phyloP scores from a whole-genome alignment of 495 filamentous ascomycete species.

The Podospora conica region DNA sequence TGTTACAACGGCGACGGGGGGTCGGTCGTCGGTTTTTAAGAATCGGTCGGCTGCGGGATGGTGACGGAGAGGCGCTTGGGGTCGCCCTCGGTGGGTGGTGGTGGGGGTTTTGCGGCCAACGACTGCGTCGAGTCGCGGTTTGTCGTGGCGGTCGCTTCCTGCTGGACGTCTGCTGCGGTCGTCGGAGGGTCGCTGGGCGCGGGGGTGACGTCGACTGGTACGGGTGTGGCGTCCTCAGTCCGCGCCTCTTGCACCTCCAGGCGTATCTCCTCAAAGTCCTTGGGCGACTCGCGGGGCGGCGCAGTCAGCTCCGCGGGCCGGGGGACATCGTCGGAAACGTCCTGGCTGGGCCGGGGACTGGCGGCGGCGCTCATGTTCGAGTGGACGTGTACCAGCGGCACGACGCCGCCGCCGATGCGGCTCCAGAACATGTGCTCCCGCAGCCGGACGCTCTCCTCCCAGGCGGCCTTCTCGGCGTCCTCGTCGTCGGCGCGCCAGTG shows the following conservation, averaged over 20 bases:
- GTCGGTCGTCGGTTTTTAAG: background rate
- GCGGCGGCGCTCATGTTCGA: slow-evolving; percentile 17
- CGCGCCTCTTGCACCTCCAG: background rate
- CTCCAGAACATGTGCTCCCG: slow-evolving; percentile 96
- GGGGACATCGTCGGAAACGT: slow-evolving; percentile 1
- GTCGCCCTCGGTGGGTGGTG: background rate
- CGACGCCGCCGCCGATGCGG: slow-evolving; percentile 78
- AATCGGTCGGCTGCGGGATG: slow-evolving; percentile 11
- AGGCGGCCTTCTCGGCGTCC: slow-evolving; percentile 74
- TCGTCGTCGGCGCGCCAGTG: slow-evolving; percentile 73
- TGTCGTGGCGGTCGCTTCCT: background rate
- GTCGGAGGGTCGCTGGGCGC: background rate
- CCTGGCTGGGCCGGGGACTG: slow-evolving; percentile 28
- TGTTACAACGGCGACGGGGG: background rate
- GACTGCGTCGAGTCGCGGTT: slow-evolving; percentile 6
- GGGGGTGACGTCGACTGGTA: background rate
- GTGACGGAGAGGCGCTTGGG: slow-evolving; percentile 10
- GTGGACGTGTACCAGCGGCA: slow-evolving; percentile 46
- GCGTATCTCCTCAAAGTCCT: background rate
- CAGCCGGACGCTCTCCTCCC: slow-evolving; percentile 86
- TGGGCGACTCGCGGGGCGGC: background rate
- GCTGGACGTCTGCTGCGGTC: background rate
- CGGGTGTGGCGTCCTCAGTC: background rate
- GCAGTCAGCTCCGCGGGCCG: background rate
- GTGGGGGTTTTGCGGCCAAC: background rate